Percentiles rank a stretch among this genome's conserved stretches.
Conservation (phyloP, 2,329 filamentous ascomycete species). For the Xylariaceae sp. region DNA sequence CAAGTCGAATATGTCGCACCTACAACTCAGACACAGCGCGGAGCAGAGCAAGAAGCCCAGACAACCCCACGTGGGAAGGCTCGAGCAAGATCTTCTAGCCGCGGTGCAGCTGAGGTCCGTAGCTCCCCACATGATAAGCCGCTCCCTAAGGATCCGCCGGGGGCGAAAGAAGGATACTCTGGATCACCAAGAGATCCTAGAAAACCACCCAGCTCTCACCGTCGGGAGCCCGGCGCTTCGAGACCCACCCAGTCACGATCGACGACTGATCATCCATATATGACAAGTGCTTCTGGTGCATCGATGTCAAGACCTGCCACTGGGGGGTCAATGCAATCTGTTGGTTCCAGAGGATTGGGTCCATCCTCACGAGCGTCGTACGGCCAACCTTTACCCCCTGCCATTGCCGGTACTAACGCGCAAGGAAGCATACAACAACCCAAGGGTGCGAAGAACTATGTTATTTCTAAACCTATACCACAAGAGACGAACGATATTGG, state of each 20-base stretch:
- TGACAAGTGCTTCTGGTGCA: constrained; percentile 43
- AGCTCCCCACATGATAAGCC: constrained; percentile 51
- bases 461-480: constrained; percentile 64
- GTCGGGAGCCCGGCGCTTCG: constrained; percentile 42
- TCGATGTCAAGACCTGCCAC: constrained; percentile 66
- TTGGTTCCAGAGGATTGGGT: constrained; percentile 58
- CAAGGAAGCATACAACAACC: constrained; percentile 89
- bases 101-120: constrained; percentile 47
- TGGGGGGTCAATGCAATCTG: constrained; percentile 72
- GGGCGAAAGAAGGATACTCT: constrained; percentile 40
- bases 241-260: constrained; percentile 49
- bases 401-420: constrained; percentile 82
- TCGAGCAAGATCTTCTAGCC: constrained; percentile 51
- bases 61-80: constrained; percentile 35
- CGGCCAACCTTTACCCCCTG: constrained; percentile 80
- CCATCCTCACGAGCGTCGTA: constrained; percentile 64
- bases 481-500: constrained; percentile 49
- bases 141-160: constrained; percentile 54
- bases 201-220: constrained; percentile 48
- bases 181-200: constrained; percentile 31
- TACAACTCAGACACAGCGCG: constrained; percentile 77
- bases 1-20: constrained; percentile 98
- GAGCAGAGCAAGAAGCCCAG: constrained; percentile 39
- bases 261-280: constrained; percentile 51
- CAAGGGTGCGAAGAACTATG: constrained; percentile 62